A percentile compares a stretch with the other conserved stretches of the same genome.
These are phyloP conservation scores for Rutstroemia sp. DNA, from an alignment of 2,329 filamentous ascomycete genomes.

Conservation along the genomic window DNA sequence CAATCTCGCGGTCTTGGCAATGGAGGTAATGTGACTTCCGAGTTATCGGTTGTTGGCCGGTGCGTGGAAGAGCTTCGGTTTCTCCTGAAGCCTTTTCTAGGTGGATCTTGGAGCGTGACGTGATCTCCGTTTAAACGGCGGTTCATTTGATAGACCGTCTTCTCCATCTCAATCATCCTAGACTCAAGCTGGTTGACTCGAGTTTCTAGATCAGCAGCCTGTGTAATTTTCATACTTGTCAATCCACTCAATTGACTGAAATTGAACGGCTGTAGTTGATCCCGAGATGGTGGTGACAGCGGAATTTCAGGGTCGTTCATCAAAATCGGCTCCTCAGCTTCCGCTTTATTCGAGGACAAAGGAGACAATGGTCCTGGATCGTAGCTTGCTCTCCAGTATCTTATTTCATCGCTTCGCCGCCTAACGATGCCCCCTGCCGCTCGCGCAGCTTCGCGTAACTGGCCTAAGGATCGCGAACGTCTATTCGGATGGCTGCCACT, in stretches of 20 bases:
- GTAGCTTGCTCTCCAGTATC: slow-evolving; percentile 57
- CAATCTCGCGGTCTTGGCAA: slow-evolving; percentile 13
- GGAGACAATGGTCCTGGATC: slow-evolving; percentile 45
- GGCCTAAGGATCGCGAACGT: slow-evolving; percentile 53
- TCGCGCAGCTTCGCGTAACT: slow-evolving; percentile 38
- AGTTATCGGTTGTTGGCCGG: slow-evolving; percentile 19
- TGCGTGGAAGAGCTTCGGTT: slow-evolving; percentile 14
- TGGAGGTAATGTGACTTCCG: slow-evolving; percentile 23
- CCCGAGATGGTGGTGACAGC: slow-evolving; percentile 18
- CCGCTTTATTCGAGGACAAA: slow-evolving; percentile 40
- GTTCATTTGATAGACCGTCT: slow-evolving; percentile 14
- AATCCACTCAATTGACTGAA: slow-evolving; percentile 44
- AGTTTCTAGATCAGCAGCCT: slow-evolving; percentile 46
- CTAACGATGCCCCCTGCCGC: slow-evolving; percentile 31
- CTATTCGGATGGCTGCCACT: slow-evolving; percentile 45
- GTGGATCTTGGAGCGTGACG: slow-evolving; percentile 22
- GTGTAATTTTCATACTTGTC: slow-evolving; percentile 50
- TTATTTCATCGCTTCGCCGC: slow-evolving; percentile 55
- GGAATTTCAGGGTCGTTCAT: slow-evolving; percentile 28
- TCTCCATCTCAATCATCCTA: slow-evolving; percentile 45
- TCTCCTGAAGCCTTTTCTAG: slow-evolving; percentile 13
- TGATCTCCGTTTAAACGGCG: slow-evolving; percentile 8
- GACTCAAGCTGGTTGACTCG: slow-evolving; percentile 45
- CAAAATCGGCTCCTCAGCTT: slow-evolving; percentile 27
- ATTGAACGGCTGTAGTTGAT: slow-evolving; percentile 45